Base-by-base conservation (phyloP, 192 early-diverging fungal species). In the Diversispora eburnea region DNA sequence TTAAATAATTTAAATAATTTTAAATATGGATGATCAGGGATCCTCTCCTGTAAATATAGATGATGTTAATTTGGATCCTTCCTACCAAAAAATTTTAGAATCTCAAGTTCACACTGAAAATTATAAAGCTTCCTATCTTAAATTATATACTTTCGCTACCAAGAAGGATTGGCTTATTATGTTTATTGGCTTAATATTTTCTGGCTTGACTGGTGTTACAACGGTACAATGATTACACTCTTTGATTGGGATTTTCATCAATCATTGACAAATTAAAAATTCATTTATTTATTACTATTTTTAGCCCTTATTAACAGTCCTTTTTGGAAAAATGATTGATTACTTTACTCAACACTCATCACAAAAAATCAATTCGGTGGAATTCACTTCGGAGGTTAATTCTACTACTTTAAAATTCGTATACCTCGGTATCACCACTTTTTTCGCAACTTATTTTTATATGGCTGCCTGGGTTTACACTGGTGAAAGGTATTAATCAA, bases 141-240 rank as follows among this genome's bases (percentile, higher is more conserved):
- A 87, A 77, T 79, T 95, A 19, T 93, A 86, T 67, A 82, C 88
- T 10, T 95, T 89, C 70, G 86, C 90, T 0, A 85, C 84, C 57
- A 65, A 62, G 5, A 8, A 61, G 10, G 91, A 93, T 81, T 82
- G 80, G 77, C 33, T 33, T 15, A 43, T 66, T 8, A 81, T 72
- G 56, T 20, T 45, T 76, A 74, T 59, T 79, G 80, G 68, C 70
- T 6, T 57, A 42, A 0, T 57, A n/a, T 57, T 57, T 70, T 33
- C 68, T 9, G 54, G 3, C 3, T 5, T 55, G 55, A 5, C 52
- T 3, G 68, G 68, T 45, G 68, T 52, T 10, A 19, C 68, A 43
- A 57, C n/a, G 39, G 68, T 70, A 70, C 13, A n/a, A 17, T 22
- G 8, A 5, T 41, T 47, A 67, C 19, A 8, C 20, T 17, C 19